Base-by-base conservation (phyloP, 805 yeast species). In the Lachancea lanzarotensis region DNA sequence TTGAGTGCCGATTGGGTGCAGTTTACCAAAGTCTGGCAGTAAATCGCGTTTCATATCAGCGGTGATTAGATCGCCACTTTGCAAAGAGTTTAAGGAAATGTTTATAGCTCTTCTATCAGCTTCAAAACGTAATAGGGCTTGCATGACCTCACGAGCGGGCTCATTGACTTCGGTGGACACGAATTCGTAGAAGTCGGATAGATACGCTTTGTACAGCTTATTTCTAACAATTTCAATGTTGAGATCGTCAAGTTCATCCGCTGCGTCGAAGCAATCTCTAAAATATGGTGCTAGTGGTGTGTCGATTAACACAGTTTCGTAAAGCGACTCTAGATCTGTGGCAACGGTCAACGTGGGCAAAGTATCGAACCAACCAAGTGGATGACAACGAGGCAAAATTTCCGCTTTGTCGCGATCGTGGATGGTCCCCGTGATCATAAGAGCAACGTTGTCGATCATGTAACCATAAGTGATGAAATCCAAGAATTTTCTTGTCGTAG, bases 271-370 rank as follows among this genome's bases (percentile, higher is more conserved):
- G 64, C 96, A 87, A 60, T 84, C 87, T 62, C 87, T 83, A 73
- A 93, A 93, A 68, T 90, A 93, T 34, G 96, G 95, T 1, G 98
- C 98, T 62, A 93, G 76, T 4, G 99, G 99, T 6, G 98, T 93
- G 67, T 93, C 99, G 45, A 93, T 83, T 47, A 93, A 72, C 12
- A 93, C 98, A 1, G 95, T 85, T 57, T 84, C 84, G 69, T 91
- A 93, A 56, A 93, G 74, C n/a, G 93, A 80, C 57, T 89, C 96
- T 46, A 91, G 79, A 66, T 91, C 98, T 2, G 96, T 88, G 39
- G 98, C 97, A 40, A 91, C 93, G 13, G 93, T 79, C 47, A 93
- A 74, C 0, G 98, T 91, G 30, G 98, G 98, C 54, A 93, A 77
- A 7, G 98, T 91, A 56, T 93, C 98, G 60, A 93, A 93, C 96